Conservation (phyloP, 371 early-diverging fungal genomes). For the Circinella umbellata region DNA sequence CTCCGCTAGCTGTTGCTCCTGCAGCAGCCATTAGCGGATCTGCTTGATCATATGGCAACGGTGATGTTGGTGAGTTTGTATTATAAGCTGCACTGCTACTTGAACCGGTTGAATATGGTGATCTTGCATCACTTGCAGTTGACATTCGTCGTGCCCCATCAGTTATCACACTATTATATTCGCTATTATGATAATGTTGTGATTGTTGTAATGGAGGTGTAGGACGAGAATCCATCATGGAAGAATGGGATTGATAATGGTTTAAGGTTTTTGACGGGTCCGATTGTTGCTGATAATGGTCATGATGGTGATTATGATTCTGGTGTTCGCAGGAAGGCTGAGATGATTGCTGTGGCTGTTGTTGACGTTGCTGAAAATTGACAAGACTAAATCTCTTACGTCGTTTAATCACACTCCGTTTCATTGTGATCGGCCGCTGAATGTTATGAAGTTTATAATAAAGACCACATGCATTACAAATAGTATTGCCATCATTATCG, state of each 20-base stretch:
- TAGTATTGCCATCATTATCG: slow-evolving; percentile 72
- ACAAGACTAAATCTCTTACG: slow-evolving; percentile 67
- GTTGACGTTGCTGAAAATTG: slow-evolving; percentile 22
- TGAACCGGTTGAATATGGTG: slow-evolving; percentile 1
- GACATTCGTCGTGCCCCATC: slow-evolving; percentile 1
- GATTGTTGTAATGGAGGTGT: too few species aligned
- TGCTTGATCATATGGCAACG: slow-evolving; percentile 3
- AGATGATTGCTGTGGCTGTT: slow-evolving; percentile 10
- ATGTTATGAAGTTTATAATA: slow-evolving; percentile 82
- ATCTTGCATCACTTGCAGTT: not conserved
- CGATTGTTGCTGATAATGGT: not conserved
- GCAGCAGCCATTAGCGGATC: not conserved
- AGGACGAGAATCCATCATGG: not conserved
- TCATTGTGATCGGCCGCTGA: slow-evolving; percentile 79
- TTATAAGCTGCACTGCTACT: slow-evolving; percentile 7
- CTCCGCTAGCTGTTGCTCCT: not conserved
- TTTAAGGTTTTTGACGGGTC: not conserved
- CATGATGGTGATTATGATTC: not conserved
- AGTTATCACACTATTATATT: not conserved
- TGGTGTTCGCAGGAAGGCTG: not conserved
- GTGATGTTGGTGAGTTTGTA: not conserved
- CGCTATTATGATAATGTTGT: not conserved
- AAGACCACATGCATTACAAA: slow-evolving; percentile 90
- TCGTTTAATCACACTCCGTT: slow-evolving; percentile 79
- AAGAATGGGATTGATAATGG: not conserved